A percentile compares a stretch with the other conserved stretches of the same genome.
These are phyloP conservation scores for Pleurotus citrinopileatus DNA, from an alignment of 768 basidiomycete species.

Conservation along the genomic window DNA sequence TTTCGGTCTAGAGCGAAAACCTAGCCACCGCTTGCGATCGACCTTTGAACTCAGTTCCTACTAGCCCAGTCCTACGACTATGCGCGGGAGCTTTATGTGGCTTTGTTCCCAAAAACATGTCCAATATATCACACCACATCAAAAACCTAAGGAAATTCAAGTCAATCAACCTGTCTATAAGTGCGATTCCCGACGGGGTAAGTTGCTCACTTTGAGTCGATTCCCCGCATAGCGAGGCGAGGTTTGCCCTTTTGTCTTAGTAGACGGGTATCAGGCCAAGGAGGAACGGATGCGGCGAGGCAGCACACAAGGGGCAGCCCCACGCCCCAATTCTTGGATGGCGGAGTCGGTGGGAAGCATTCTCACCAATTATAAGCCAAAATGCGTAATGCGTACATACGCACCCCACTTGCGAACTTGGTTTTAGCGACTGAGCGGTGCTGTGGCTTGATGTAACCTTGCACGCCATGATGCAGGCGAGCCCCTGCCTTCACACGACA, in stretches of 20 bases:
- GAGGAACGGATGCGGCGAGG: not conserved
- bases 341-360: conserved; percentile 5
- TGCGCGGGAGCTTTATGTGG: not conserved
- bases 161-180: not conserved
- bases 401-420: not conserved
- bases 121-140: not conserved
- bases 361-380: not conserved
- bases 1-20: not conserved
- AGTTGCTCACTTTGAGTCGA: too few relatives aligned
- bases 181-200: too few relatives aligned
- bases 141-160: not conserved
- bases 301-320: not conserved
- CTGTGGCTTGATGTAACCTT: conserved; percentile 1
- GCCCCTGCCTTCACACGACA: conserved; percentile 2
- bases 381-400: not conserved
- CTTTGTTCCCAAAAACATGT: not conserved
- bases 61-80: too few relatives aligned
- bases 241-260: too few relatives aligned
- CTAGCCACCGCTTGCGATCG: not conserved
- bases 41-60: not conserved
- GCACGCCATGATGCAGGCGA: not conserved
- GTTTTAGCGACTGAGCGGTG: not conserved
- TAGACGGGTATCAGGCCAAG: not conserved
- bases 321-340: conserved; percentile 1
- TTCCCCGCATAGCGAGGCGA: too few relatives aligned